These are phyloP conservation scores for Ustilago sp. DNA, from an alignment of 1,284 basidiomycete genomes.

Conservation along the genomic window DNA sequence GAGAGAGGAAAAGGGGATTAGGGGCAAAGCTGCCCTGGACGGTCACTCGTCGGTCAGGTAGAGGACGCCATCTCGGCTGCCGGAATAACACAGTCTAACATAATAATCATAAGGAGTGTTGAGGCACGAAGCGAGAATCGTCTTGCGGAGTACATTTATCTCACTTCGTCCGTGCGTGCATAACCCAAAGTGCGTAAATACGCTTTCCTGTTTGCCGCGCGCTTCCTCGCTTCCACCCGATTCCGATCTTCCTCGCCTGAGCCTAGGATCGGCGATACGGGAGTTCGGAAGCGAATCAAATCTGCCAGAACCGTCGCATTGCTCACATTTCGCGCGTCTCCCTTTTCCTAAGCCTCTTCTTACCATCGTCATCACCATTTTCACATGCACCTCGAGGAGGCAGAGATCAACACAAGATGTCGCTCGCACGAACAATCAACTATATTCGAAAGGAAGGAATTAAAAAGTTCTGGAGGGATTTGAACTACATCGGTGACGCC, in stretches of 20 bases:
- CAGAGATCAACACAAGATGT: constrained; percentile 38
- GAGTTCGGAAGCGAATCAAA: constrained; percentile 28
- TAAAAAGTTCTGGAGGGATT: constrained; percentile 64
- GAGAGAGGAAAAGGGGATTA: too few relatives aligned
- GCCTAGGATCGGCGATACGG: constrained; percentile 8
- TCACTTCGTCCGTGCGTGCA: background rate
- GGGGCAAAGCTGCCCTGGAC: background rate
- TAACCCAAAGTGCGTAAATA: constrained; percentile 15
- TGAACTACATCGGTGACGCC: constrained; percentile 68
- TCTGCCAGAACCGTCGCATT: constrained; percentile 21
- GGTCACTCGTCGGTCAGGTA: too few relatives aligned
- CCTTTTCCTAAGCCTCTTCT: background rate
- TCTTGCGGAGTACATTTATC: constrained; percentile 14
- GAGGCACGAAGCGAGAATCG: background rate
- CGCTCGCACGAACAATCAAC: constrained; percentile 63
- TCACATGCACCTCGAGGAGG: background rate
- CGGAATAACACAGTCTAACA: constrained; percentile 1
- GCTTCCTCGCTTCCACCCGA: background rate
- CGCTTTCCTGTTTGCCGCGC: constrained; percentile 1
- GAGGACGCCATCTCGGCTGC: constrained; percentile 1
- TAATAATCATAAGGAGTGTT: background rate
- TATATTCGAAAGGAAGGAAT: constrained; percentile 63
- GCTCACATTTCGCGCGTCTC: constrained; percentile 3
- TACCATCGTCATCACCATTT: background rate
- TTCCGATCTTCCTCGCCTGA: background rate